Evolutionary conservation across 202 grass and related monocot genomes (phyloP).

Genomic region (Brachypodium distachyon): DNA sequence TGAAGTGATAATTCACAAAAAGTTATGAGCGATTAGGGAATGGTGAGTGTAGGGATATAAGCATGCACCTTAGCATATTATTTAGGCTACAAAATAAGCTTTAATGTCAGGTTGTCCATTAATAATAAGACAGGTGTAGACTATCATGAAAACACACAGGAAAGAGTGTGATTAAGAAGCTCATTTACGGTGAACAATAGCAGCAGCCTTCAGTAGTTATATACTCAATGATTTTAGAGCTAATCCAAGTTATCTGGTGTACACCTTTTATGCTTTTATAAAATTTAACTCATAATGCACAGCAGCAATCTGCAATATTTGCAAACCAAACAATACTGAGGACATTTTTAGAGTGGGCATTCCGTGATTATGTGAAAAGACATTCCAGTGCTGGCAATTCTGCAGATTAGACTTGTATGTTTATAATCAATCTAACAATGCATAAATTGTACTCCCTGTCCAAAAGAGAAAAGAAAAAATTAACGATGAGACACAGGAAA

Average conservation of each 20-base stretch:
- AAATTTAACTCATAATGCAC: not conserved
- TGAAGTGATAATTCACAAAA: not conserved
- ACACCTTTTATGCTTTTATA: not conserved
- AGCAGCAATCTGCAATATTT: conserved; percentile 8
- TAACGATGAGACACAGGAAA: no score
- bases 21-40: not conserved
- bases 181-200: not conserved
- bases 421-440: not conserved
- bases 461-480: no score
- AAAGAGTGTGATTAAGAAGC: not conserved
- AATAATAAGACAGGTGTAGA: not conserved
- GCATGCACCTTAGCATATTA: not conserved
- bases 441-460: no score
- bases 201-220: not conserved
- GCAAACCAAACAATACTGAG: not conserved
- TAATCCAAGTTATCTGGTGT: not conserved
- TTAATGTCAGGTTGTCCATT: not conserved
- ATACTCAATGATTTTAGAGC: not conserved
- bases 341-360: not conserved
- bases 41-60: not conserved
- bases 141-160: not conserved
- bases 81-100: not conserved
- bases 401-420: not conserved
- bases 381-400: not conserved
- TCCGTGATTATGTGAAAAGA: not conserved